Conservation (phyloP, 371 early-diverging fungal genomes). For the Actinomortierella wolfii region DNA sequence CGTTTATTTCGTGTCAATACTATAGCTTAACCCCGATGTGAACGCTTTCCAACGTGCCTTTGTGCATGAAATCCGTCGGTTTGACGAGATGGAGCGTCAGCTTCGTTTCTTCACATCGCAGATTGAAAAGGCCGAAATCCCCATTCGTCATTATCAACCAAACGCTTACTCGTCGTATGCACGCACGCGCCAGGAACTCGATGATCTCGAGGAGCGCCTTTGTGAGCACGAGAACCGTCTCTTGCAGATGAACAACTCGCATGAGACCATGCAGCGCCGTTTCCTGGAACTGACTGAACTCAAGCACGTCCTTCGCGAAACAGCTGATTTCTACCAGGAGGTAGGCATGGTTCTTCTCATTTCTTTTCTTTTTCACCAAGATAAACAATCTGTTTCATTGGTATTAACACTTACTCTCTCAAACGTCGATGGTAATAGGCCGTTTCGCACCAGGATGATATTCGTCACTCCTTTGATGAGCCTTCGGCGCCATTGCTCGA, state of each 20-base stretch:
- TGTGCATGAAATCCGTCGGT: constrained; percentile 87
- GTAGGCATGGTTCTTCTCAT: constrained; percentile 43
- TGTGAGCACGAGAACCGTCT: constrained; percentile 83
- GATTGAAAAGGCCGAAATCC: constrained; percentile 80
- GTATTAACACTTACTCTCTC: neutral
- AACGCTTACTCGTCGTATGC: constrained; percentile 65
- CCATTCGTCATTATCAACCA: constrained; percentile 60
- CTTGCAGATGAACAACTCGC: constrained; percentile 83
- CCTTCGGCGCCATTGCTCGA: constrained; percentile 68
- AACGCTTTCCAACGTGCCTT: constrained; percentile 98
- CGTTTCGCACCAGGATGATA: constrained; percentile 54
- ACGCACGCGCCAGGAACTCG: constrained; percentile 90
- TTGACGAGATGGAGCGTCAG: constrained; percentile 94
- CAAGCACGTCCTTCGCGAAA: constrained; percentile 89
- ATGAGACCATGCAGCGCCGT: constrained; percentile 84
- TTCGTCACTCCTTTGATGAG: constrained; percentile 61
- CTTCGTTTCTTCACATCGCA: constrained; percentile 90
- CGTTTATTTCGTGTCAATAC: neutral
- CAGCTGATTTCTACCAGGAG: constrained; percentile 79
- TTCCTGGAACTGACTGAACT: constrained; percentile 89
- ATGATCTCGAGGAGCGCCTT: constrained; percentile 88
- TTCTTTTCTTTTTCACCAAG: neutral
- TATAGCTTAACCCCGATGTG: constrained; percentile 87
- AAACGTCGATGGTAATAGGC: constrained; percentile 48
- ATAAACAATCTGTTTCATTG: neutral